Conservation (phyloP, 2,329 filamentous ascomycete genomes). For the Reticulascus tulasneorum region DNA sequence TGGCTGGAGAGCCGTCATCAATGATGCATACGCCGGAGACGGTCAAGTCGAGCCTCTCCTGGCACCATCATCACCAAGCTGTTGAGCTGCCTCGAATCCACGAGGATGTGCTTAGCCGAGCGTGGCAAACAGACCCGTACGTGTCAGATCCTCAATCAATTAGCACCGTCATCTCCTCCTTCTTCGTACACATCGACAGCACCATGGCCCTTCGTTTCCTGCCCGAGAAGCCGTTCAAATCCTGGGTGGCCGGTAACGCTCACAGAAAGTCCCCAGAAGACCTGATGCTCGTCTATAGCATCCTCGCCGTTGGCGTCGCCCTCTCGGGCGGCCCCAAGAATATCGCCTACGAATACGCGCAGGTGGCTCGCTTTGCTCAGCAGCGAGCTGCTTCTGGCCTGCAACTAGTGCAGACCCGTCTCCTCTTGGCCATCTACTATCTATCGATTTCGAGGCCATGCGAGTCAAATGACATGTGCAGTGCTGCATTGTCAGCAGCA, state of each 20-base stretch:
- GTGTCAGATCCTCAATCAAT: conserved; percentile 38
- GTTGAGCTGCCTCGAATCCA: conserved; percentile 43
- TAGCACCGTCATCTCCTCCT: conserved; percentile 33
- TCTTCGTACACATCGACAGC: conserved; percentile 38
- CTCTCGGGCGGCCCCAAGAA: conserved; percentile 32
- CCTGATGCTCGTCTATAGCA: conserved; percentile 43
- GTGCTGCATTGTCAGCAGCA: conserved; percentile 57
- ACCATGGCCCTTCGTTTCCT: conserved; percentile 38
- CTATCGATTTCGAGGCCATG: conserved; percentile 56
- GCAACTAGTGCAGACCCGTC: conserved; percentile 62
- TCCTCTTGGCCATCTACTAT: conserved; percentile 65
- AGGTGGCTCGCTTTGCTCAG: conserved; percentile 55
- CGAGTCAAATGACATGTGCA: conserved; percentile 61
- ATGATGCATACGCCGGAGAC: conserved; percentile 30
- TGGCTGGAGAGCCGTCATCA: conserved; percentile 21
- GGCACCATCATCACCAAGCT: conserved; percentile 30
- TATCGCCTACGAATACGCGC: conserved; percentile 36
- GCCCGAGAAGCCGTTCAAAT: conserved; percentile 33
- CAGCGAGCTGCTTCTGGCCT: conserved; percentile 33
- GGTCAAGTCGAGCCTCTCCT: conserved; percentile 29
- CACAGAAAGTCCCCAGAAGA: conserved; percentile 37
- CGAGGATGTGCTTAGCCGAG: conserved; percentile 43
- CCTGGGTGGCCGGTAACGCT: conserved; percentile 30
- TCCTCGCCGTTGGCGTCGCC: conserved; percentile 34
- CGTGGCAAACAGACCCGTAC: conserved; percentile 49